phyloP scores from a whole-genome alignment of 1,139 yeast species.

The Arxiozyma bovina region DNA sequence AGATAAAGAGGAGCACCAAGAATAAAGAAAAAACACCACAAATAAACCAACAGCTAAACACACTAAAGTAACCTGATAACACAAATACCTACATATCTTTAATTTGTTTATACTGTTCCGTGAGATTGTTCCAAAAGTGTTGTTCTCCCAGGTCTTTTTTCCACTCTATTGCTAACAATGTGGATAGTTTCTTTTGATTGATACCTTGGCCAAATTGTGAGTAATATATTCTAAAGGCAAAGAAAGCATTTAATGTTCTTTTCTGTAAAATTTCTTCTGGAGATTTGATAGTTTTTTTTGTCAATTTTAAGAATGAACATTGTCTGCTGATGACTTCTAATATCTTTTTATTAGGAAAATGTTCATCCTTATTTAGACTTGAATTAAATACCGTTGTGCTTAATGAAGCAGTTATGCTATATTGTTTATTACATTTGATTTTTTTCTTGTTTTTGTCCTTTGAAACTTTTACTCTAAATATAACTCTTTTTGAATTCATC shows the following conservation, averaged over 20 bases:
- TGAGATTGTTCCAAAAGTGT: not conserved
- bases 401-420: too few relatives aligned
- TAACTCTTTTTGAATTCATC: not conserved
- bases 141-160: not conserved
- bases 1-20: not conserved
- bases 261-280: slow-evolving; percentile 5
- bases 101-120: slow-evolving; percentile 6
- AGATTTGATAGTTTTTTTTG: not conserved
- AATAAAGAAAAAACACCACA: not conserved
- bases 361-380: not conserved
- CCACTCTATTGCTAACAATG: not conserved
- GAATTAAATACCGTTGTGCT: not conserved
- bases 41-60: not conserved
- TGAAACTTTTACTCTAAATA: not conserved
- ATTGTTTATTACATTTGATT: not conserved
- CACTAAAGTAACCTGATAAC: not conserved
- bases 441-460: not conserved
- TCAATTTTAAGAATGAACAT: not conserved
- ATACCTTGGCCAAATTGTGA: not conserved
- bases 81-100: slow-evolving; percentile 2
- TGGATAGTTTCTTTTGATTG: not conserved
- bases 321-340: not conserved
- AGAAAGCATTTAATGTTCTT: not conserved
- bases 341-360: not conserved
- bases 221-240: not conserved